Evolutionary conservation across 441 rosid genomes (phyloP), one percentile per base, ranked within the genome.

Genomic region (Sinapis alba): DNA sequence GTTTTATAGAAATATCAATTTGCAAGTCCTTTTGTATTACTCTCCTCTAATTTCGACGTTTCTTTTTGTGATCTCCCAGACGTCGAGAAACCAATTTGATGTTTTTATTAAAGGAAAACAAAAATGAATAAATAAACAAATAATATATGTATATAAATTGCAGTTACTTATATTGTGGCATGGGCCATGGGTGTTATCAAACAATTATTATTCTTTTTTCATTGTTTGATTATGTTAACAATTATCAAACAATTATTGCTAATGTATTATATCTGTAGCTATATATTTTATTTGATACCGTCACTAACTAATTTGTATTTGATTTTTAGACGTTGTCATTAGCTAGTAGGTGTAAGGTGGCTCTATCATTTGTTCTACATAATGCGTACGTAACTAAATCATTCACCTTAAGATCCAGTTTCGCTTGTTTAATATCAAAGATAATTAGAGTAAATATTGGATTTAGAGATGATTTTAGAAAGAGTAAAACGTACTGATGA

Each of bases 61-160:
- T 77, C 80, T 66, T 77, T 43, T 77, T 60, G 80, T 72, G 38
- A 59, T 60, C 62, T 71, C 80, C 80, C 61, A 77, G 59, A 59
- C 72, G 68, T 65, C 64, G 73, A 71, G 72, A 53, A 59, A 50
- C 64, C 73, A 77, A 77, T 50, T 47, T 77, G 62, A 50, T 65
- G 62, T 32, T 76, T 70, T 50, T 43, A 38, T 38, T 38, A 43
- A 41, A 13, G 16, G 16, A 65, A 43, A 0, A 32, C 2, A 6
- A 61, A 26, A 5, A 41, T n/a, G 2, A 41, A 47, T 23, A 23
- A 51, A 18, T 2, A 7, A 57, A 64, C 19, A 51, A 68, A 26
- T 23, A 51, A 8, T 27, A 30, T 6, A 30, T 24, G 27, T 24
- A 24, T 24, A n/a, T 24, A 24, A 23, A 23, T 23, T 23, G n/a